Conservation (phyloP, 2,329 filamentous ascomycete species). For the Karstenula rhodostoma region DNA sequence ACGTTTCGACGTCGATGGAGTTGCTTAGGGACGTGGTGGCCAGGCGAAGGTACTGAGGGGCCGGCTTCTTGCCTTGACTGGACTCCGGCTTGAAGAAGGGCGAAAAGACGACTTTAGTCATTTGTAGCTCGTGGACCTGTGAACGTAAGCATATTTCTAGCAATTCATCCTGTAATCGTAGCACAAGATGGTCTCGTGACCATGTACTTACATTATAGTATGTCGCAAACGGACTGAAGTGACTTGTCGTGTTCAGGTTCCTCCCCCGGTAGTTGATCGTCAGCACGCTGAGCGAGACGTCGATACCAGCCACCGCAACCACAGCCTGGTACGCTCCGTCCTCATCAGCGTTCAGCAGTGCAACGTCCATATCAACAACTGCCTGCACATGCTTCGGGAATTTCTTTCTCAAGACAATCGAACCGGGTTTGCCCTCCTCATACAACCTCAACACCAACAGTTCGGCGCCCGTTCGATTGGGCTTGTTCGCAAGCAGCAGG, state of each 20-base stretch:
- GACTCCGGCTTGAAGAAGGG: conserved; percentile 53
- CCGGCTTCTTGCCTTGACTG: conserved; percentile 33
- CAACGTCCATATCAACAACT: conserved; percentile 80
- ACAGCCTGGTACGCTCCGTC: conserved; percentile 77
- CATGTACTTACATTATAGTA: conserved; percentile 59
- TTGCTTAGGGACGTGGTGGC: conserved; percentile 84
- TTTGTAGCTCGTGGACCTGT: conserved; percentile 59
- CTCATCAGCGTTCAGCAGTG: conserved; percentile 67
- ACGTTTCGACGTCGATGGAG: conserved; percentile 79
- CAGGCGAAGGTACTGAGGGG: conserved; percentile 73
- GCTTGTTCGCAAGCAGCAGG: conserved; percentile 64
- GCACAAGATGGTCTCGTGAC: neutral
- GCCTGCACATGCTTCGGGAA: conserved; percentile 75
- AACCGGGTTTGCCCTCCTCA: conserved; percentile 59
- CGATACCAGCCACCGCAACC: conserved; percentile 80
- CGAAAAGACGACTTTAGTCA: conserved; percentile 63
- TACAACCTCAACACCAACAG: conserved; percentile 66
- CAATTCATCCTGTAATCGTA: neutral
- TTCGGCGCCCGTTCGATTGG: conserved; percentile 63
- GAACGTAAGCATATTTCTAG: conserved; percentile 16
- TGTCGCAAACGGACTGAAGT: conserved; percentile 60
- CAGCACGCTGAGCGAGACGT: conserved; percentile 79
- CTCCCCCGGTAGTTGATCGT: conserved; percentile 74
- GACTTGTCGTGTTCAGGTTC: conserved; percentile 54
- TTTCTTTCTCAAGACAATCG: conserved; percentile 60